Evolutionary conservation across 2,329 filamentous ascomycete species (phyloP), one percentile per base, ranked within the genome.

Genomic region (Phialemonium atrogriseum): DNA sequence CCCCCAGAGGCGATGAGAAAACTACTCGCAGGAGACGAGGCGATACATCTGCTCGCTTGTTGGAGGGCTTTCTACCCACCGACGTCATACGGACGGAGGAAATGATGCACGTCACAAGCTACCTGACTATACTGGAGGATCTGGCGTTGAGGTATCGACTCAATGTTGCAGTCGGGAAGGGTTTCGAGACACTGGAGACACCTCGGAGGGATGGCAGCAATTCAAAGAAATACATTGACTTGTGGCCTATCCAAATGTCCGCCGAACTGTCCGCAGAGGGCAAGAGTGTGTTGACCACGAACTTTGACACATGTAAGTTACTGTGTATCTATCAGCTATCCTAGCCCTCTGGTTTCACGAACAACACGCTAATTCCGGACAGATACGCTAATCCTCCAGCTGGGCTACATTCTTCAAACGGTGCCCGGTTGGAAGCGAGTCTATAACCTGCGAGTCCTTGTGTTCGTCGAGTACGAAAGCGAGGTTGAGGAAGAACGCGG

Each of bases 221-320:
- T 32, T 64, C 62, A 4, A 89, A 89, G 50, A 84, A 77, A 47
- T 89, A 80, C 47, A 84, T 94, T 39, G 86, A 94, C 48, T 60
- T 94, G 5, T 94, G 86, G 86, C 86, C 86, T 0, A 91, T 94
- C 32, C 87, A 94, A 43, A 94, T 94, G 84, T 89, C 85, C 5
- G 85, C 85, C 1, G 84, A 89, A 46, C 73, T 91, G 20, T 73
- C 76, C 1, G 66, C 80, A 1, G 77, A 80, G 41, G 70, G 68
- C 1, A 73, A 76, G 48, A 77, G 68, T 40, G 67, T 91, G 5
- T 55, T 89, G 33, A 93, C 86, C 1, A 91, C 84, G 0, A 94
- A 94, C 43, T 93, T 94, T 52, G 86, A 94, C 52, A 94, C 86
- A 1, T 93, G 87, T 69, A 75, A 57, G 72, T 55, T 9, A 10